A percentile compares a stretch with the other conserved stretches of the same genome.
phyloP scores from a whole-genome alignment of 495 filamentous ascomycete genomes.

The Friedmanniomyces endolithicus region DNA sequence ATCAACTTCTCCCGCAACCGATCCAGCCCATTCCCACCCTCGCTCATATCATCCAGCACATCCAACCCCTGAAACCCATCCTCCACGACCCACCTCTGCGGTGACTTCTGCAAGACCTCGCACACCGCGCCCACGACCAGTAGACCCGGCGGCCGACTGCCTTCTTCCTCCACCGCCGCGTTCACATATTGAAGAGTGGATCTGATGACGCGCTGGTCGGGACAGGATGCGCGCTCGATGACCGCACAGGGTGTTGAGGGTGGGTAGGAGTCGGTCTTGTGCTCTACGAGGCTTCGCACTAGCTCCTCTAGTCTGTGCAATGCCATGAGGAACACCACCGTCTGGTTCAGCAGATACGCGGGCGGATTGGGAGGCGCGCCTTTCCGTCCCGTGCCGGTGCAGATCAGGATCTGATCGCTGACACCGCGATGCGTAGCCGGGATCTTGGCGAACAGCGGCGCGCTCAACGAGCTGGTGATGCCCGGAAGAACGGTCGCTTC shows the following conservation, averaged over 20 bases:
- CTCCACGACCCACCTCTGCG: slow-evolving; percentile 71
- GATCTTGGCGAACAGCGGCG: slow-evolving; percentile 77
- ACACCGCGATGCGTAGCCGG: slow-evolving; percentile 81
- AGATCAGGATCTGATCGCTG: slow-evolving; percentile 82
- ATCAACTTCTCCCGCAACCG: slow-evolving; percentile 2
- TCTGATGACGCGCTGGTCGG: slow-evolving; percentile 84
- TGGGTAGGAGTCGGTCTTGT: slow-evolving; percentile 30
- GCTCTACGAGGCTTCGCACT: slow-evolving; percentile 35
- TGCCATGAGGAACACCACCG: slow-evolving; percentile 93
- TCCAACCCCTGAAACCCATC: slow-evolving; percentile 43
- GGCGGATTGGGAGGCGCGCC: slow-evolving; percentile 73
- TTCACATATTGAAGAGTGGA: slow-evolving; percentile 69
- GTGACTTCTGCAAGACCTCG: slow-evolving; percentile 49
- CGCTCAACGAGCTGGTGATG: slow-evolving; percentile 75
- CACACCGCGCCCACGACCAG: slow-evolving; percentile 82
- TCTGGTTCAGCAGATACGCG: slow-evolving; percentile 60
- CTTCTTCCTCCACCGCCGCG: slow-evolving; percentile 77
- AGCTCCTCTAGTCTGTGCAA: slow-evolving; percentile 69
- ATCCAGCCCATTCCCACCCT: slow-evolving; percentile 9
- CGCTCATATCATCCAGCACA: slow-evolving; percentile 10
- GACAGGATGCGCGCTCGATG: slow-evolving; percentile 84
- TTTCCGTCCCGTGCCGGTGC: slow-evolving; percentile 88
- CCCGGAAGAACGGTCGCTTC: slow-evolving; percentile 67
- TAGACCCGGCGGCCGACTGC: slow-evolving; percentile 77
- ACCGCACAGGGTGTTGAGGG: slow-evolving; percentile 73